Percentiles rank a stretch among this genome's conserved stretches.
phyloP scores from a whole-genome alignment of 1,284 basidiomycete species.

The Papiliotrema laurentii region DNA sequence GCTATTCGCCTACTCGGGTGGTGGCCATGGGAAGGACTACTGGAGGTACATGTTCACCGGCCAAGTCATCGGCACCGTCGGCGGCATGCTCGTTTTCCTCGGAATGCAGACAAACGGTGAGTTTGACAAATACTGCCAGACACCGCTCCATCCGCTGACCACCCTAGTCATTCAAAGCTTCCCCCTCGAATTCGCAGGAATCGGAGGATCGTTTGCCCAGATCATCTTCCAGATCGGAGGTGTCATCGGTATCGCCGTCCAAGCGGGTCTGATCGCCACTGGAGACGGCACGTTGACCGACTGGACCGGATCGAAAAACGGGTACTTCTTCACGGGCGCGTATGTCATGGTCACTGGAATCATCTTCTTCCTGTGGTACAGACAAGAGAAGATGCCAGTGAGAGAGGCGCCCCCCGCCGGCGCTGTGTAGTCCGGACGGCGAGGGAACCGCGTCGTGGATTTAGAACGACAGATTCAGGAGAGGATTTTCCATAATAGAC shows the following conservation, averaged over 20 bases:
- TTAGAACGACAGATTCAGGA: no score
- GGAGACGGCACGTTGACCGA: constrained; percentile 31
- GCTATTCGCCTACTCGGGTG: constrained; percentile 39
- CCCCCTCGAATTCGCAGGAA: constrained; percentile 36
- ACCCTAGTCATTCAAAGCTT: no score
- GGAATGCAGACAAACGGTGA: constrained; percentile 24
- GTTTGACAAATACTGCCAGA: no score
- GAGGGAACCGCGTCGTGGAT: no score
- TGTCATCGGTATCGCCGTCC: constrained; percentile 43
- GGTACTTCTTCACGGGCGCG: constrained; percentile 37
- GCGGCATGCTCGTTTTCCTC: constrained; percentile 43
- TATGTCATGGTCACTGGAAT: constrained; percentile 36
- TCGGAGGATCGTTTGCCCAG: constrained; percentile 38
- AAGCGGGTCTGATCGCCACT: constrained; percentile 33
- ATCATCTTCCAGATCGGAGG: constrained; percentile 46
- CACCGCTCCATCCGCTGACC: no score
- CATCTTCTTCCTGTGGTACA: constrained; percentile 35
- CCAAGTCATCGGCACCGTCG: constrained; percentile 31
- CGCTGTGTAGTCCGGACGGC: no score
- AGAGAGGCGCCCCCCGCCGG: constrained; percentile 16
- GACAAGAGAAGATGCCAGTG: constrained; percentile 34
- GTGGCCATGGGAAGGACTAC: constrained; percentile 39
- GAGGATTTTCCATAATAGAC: no score
- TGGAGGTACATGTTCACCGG: constrained; percentile 44
- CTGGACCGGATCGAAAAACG: constrained; percentile 37